Base-by-base conservation (phyloP, 139 green algal species). In the Chlorella sp. region DNA sequence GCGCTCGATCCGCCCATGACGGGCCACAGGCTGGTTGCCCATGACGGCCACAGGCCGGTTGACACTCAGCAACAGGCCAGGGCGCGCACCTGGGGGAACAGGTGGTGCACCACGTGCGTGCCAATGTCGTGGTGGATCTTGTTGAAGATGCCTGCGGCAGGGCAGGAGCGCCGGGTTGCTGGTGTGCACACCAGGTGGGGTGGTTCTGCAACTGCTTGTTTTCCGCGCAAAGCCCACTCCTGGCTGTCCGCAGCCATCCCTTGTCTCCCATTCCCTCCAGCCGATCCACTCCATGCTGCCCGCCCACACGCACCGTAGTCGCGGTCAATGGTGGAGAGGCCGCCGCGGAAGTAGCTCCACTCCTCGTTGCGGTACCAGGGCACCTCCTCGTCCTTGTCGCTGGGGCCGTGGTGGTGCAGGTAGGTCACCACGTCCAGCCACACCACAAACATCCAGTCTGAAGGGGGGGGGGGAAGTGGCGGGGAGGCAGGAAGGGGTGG, bases 91-190 rank as follows among this genome's bases (percentile, higher is more conserved):
- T 82, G 92, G 73, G 96, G 93, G 90, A 98, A 98, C 32, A 99
- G 90, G 88, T 99, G 96, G 88, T 99, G 96, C 80, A 98, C 89
- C 16, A 98, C 96, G 88, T 99, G 96, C 5, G 95, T 98, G 65
- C 95, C 96, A 46, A 99, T 99, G 88, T 98, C 93, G 81, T 99
- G 96, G 88, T 98, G 96, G 82, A 99, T 96, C 87, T 98, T 98
- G 90, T 98, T 98, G 92, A 98, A 97, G 88, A 99, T 97, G 83
- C 96, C 51, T 60, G 96, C 80, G 58, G 62, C 62, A 69, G 28
- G 62, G 62, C 6, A 19, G 62, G 58, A 22, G 58, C 9, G 58
- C 26, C 13, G 22, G 58, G 11, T 9, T 7, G 46, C 46, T 17
- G 46, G 46, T 7, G 46, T 54, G 46, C 7, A 11, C 46, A n/a